These are phyloP conservation scores for Moesziomyces aphidis DNA, from an alignment of 1,284 basidiomycete genomes.

Conservation along the genomic window DNA sequence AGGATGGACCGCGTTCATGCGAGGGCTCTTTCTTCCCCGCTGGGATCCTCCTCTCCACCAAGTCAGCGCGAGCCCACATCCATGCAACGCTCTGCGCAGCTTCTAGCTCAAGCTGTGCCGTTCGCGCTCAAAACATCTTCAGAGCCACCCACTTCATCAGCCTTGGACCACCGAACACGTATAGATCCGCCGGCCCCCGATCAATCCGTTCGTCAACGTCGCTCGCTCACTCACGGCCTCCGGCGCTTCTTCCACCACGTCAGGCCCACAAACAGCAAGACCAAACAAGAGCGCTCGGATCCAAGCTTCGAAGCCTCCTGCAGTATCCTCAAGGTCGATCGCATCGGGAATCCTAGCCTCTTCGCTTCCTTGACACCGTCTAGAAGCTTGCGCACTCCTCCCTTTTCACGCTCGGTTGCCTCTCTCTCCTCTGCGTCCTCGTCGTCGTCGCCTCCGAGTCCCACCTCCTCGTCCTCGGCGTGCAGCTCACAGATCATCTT, in stretches of 20 bases:
- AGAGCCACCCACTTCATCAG: background rate
- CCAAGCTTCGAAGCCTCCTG: background rate
- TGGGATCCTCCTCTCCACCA: conserved; percentile 6
- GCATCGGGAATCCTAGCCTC: background rate
- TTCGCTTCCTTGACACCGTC: conserved; percentile 2
- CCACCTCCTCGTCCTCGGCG: conserved; percentile 2
- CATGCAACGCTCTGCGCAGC: background rate
- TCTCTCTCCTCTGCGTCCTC: conserved; percentile 7
- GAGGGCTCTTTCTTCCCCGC: no score
- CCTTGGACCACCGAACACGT: background rate
- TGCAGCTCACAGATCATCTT: conserved; percentile 26
- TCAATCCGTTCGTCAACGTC: conserved; percentile 1
- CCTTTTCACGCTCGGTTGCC: conserved; percentile 7
- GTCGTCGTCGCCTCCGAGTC: background rate
- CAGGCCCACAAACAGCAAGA: background rate
- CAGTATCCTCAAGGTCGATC: background rate
- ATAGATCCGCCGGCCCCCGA: background rate
- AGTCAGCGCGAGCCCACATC: conserved; percentile 2
- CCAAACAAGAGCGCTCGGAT: background rate
- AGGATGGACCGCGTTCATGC: background rate
- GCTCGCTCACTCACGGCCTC: conserved; percentile 16
- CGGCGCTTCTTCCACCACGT: conserved; percentile 18
- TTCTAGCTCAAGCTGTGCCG: conserved; percentile 1
- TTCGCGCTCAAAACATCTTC: background rate
- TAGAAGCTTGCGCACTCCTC: conserved; percentile 13